Base-by-base conservation (phyloP, 495 filamentous ascomycete species). In the Hypoxylon cercidicola region DNA sequence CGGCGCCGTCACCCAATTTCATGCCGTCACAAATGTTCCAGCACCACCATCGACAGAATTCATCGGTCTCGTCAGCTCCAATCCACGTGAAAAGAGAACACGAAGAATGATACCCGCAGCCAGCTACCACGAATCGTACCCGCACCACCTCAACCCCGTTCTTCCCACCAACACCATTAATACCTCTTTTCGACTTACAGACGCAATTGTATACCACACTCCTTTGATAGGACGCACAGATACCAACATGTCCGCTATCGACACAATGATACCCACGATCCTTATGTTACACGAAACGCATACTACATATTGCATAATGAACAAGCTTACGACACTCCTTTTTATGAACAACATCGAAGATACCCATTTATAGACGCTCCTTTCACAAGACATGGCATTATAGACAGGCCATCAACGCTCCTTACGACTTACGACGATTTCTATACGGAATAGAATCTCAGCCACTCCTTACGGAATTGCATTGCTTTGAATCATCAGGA, bases 171-270 rank as follows among this genome's bases (percentile, higher is more conserved):
- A 47, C 32, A 21, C 25, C 16, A 65, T 71, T 64, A 64, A 70
- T 68, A 56, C 19, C 51, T 56, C 51, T 70, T 71, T 60, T 62
- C 54, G 41, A 54, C 63, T 73, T 71, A 64, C 80, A 81, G 78
- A 80, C 81, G 81, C 81, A 72, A 78, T 74, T 78, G 79, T 74
- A 79, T 66, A 77, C 69, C 70, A 75, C 79, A 64, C 67, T 81
- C 78, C 79, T 81, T 81, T 62, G 66, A 73, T 74, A 72, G 77
- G 69, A 70, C 73, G 69, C 69, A 58, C 69, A 74, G 53, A 66
- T 57, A 65, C 43, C 55, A 44, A 71, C 70, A 71, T 64, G 77
- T 76, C 71, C 69, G 71, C 20, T 68, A 78, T 75, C 76, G 76
- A 78, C 79, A 78, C 78, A 72, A 79, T 74, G 75, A 75, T 63